These are phyloP conservation scores for Mortierella polycephala DNA, from an alignment of 371 early-diverging fungal genomes.

Conservation along the genomic window DNA sequence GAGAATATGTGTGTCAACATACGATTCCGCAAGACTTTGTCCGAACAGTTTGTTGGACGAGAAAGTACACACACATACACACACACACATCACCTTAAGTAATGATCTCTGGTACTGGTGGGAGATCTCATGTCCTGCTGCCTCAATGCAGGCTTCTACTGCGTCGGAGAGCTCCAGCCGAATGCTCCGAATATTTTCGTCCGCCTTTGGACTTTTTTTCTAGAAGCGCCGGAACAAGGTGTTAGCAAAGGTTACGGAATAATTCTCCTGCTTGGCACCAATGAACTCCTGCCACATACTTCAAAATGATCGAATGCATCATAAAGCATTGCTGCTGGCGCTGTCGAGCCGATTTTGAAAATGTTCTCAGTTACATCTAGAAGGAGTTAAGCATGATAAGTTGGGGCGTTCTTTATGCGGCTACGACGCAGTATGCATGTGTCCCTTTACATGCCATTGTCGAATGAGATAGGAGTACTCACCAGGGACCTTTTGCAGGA, in stretches of 20 bases:
- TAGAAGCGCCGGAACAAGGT: slow-evolving; percentile 32
- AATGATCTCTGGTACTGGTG: slow-evolving; percentile 79
- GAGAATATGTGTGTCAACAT: not conserved
- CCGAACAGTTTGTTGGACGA: too few relatives aligned
- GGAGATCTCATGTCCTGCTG: slow-evolving; percentile 91
- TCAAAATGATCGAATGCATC: slow-evolving; percentile 94
- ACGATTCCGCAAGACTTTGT: not conserved
- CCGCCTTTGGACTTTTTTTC: slow-evolving; percentile 90
- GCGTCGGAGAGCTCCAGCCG: slow-evolving; percentile 83
- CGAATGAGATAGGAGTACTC: slow-evolving; percentile 6
- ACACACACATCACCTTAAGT: slow-evolving; percentile 60
- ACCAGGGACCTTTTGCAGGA: slow-evolving; percentile 90
- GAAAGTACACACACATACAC: not conserved
- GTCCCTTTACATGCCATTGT: too few relatives aligned
- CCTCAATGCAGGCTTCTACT: slow-evolving; percentile 92
- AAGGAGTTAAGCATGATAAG: not conserved
- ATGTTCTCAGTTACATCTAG: slow-evolving; percentile 82
- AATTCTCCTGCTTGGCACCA: too few relatives aligned
- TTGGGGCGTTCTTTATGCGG: not conserved
- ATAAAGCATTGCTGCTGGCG: slow-evolving; percentile 92
- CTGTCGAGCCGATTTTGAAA: slow-evolving; percentile 95
- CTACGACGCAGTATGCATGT: too few relatives aligned
- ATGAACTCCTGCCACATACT: slow-evolving; percentile 51
- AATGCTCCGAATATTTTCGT: slow-evolving; percentile 93
- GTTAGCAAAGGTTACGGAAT: not conserved